Conservation (phyloP, 768 basidiomycete species). For the Pholiota conissans region DNA sequence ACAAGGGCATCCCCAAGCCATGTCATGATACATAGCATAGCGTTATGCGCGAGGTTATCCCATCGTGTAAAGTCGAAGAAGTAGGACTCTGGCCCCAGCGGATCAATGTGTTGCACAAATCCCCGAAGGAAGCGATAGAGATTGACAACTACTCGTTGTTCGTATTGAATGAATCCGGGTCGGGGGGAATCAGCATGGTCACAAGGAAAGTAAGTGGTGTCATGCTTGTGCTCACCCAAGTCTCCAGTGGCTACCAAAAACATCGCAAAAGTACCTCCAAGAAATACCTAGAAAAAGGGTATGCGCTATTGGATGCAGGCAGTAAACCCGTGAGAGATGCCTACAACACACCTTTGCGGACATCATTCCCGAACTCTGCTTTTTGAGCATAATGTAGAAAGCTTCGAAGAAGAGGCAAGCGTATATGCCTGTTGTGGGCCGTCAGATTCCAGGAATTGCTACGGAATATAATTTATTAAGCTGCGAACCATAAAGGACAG, state of each 20-base stretch:
- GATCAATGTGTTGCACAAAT: conserved; percentile 19
- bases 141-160: conserved; percentile 9
- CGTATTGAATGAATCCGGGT: no score
- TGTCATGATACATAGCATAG: conserved; percentile 23
- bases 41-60: conserved; percentile 24
- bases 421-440: conserved; percentile 14
- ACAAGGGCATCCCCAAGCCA: conserved; percentile 30
- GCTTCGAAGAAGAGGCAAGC: conserved; percentile 20
- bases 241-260: conserved; percentile 16
- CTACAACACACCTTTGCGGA: conserved; percentile 13
- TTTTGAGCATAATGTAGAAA: conserved; percentile 16
- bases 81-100: conserved; percentile 16
- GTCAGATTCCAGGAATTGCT: background rate
- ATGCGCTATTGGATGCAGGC: background rate
- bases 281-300: conserved; percentile 8
- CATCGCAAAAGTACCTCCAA: conserved; percentile 11
- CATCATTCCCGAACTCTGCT: conserved; percentile 1
- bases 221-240: conserved; percentile 8
- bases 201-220: background rate
- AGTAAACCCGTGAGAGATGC: background rate
- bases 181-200: background rate
- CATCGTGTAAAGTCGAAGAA: conserved; percentile 24
- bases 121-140: conserved; percentile 25
- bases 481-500: conserved; percentile 13
- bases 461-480: background rate